Conservation (phyloP, 805 yeast species). For the Kodamaea kakaduensis region DNA sequence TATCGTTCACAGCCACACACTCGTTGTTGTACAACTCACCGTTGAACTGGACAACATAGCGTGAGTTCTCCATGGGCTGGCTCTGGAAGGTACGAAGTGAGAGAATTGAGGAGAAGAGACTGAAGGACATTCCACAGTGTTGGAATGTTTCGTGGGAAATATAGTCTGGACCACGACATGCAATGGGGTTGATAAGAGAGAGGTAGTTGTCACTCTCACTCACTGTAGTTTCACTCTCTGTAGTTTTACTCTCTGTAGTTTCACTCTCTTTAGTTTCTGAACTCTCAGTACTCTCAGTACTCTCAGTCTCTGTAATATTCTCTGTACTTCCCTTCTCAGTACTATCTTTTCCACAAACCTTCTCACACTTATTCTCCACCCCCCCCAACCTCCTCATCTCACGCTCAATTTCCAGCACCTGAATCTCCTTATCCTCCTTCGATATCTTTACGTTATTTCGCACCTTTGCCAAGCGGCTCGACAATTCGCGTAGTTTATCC, state of each 20-base stretch:
- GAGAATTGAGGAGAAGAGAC: slow-evolving; percentile 66
- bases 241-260: too few relatives aligned
- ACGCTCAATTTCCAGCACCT: slow-evolving; percentile 7
- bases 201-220: too few relatives aligned
- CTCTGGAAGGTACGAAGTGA: slow-evolving; percentile 76
- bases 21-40: slow-evolving; percentile 80
- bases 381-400: neutral
- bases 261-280: too few relatives aligned
- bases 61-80: slow-evolving; percentile 56
- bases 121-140: slow-evolving; percentile 15
- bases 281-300: too few relatives aligned
- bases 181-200: slow-evolving; percentile 3
- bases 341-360: slow-evolving; percentile 19
- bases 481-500: slow-evolving; percentile 24
- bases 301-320: too few relatives aligned
- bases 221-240: too few relatives aligned
- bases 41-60: slow-evolving; percentile 65
- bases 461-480: slow-evolving; percentile 19
- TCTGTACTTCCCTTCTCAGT: slow-evolving; percentile 30
- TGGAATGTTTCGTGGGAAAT: slow-evolving; percentile 16
- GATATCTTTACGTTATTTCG: slow-evolving; percentile 27
- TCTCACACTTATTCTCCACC: neutral
- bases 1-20: slow-evolving; percentile 56
- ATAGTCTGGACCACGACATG: slow-evolving; percentile 61
- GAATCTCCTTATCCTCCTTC: slow-evolving; percentile 12